Conservation (phyloP, 164 flowering plant genomes). For the Berberis thunbergii region DNA sequence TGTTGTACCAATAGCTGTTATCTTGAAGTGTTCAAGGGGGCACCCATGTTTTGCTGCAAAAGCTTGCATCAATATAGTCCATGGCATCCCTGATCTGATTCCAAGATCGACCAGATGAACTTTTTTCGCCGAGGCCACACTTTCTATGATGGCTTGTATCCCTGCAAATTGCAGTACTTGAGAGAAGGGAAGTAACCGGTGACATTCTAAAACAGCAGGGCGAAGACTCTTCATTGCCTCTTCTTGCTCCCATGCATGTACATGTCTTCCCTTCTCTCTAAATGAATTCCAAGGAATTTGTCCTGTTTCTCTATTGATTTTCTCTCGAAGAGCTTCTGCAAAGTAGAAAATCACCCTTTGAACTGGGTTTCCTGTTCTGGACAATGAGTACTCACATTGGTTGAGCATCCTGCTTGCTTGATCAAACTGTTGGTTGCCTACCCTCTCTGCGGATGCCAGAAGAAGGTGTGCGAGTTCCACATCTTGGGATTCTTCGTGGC, state of each 20-base stretch:
- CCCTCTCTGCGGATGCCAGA: conserved; percentile 44
- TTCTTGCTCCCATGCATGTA: conserved; percentile 10
- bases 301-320: conserved; percentile 38
- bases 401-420: conserved; percentile 32
- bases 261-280: conserved; percentile 1
- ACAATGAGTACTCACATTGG: conserved; percentile 26
- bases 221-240: conserved; percentile 15
- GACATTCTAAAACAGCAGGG: conserved; percentile 15
- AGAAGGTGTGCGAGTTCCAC: conserved; percentile 43
- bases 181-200: conserved; percentile 25
- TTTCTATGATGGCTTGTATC: conserved; percentile 39
- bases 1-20: conserved; percentile 20
- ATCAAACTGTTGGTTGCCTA: conserved; percentile 33
- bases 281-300: conserved; percentile 1
- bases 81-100: conserved; percentile 32
- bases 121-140: conserved; percentile 26
- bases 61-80: conserved; percentile 44
- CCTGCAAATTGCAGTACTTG: conserved; percentile 32
- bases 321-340: conserved; percentile 42
- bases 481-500: conserved; percentile 26
- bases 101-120: conserved; percentile 43
- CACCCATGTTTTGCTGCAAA: conserved; percentile 15
- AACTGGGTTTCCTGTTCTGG: conserved; percentile 28
- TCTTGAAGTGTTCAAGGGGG: conserved; percentile 21
- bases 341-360: conserved; percentile 44